Base-by-base conservation (phyloP, 140 eudicot species). In the Flaveria floridana region DNA sequence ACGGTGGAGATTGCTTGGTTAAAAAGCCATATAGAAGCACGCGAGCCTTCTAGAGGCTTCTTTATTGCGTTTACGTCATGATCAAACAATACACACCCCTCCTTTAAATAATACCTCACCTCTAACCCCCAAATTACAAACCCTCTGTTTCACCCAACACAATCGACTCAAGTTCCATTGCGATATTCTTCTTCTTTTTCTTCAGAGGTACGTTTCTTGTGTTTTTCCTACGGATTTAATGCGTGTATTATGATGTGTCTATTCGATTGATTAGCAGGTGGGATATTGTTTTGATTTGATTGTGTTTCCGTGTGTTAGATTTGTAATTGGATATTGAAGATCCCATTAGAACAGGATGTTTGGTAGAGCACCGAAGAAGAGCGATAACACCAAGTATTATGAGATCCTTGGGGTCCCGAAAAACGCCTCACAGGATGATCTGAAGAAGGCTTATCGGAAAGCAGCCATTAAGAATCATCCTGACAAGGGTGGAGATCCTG, bases 401-500 rank as follows among this genome's bases (percentile, higher is more conserved):
- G 96, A 89, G 84, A 58, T 86, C 42, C 77, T 89, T 7, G 96
- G 92, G 8, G 96, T 89, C 30, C 80, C 92, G 0, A 86, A 89
- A 71, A 86, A 28, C 21, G 96, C 90, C 4, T 55, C 85, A 0
- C 85, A 74, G 16, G 96, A 89, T 26, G 96, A 89, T 76, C 62
- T 89, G 50, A 89, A 89, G 84, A 89, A 86, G 78, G 92, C 92
- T 75, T 89, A 89, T 63, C 80, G 84, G 70, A 89, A 89, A 83
- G 96, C 96, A 0, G 92, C 96, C 20, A 89, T 89, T 16, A 86
- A 86, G 80, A 86, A 89, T 55, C 96, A 86, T 63, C 92, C 90
- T 20, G 95, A 88, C 30, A 88, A 88, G 80, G 95, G 95, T 23
- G 90, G 95, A 26, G 95, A 88, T 68, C 95, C 95, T 28, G 95